These are phyloP conservation scores for Komagataea norvegica DNA, from an alignment of 1,139 yeast genomes.

Conservation along the genomic window DNA sequence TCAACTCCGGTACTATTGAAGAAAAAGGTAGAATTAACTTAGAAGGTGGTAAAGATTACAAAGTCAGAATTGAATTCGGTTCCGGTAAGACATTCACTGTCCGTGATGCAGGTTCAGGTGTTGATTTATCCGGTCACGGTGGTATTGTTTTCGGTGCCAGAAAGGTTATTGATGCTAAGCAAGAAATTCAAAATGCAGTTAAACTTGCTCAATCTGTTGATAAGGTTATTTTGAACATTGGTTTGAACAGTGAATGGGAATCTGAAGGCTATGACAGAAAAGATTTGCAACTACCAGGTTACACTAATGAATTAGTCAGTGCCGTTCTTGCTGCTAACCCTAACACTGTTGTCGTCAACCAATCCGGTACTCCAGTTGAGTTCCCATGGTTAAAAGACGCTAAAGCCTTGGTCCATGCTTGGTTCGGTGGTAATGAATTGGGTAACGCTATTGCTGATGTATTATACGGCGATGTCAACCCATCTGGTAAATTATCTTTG, in stretches of 20 bases:
- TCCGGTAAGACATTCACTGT: slow-evolving; percentile 41
- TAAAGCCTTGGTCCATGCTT: slow-evolving; percentile 46
- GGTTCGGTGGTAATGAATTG: slow-evolving; percentile 45
- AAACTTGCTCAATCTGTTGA: slow-evolving; percentile 42
- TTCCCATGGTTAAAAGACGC: slow-evolving; percentile 52
- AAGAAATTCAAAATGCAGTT: slow-evolving; percentile 37
- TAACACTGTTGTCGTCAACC: slow-evolving; percentile 51
- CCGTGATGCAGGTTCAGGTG: slow-evolving; percentile 24
- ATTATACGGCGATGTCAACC: slow-evolving; percentile 59
- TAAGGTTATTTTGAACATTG: slow-evolving; percentile 42
- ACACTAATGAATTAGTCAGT: slow-evolving; percentile 42
- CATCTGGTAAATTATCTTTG: slow-evolving; percentile 59
- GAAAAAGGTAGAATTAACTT: slow-evolving; percentile 37
- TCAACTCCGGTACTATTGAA: slow-evolving; percentile 50
- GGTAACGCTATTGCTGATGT: slow-evolving; percentile 54
- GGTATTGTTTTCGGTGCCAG: slow-evolving; percentile 36
- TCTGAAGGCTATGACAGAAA: slow-evolving; percentile 36
- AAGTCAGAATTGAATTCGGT: slow-evolving; percentile 47
- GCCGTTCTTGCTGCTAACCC: slow-evolving; percentile 45
- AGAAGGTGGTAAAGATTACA: slow-evolving; percentile 40
- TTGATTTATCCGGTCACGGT: slow-evolving; percentile 38
- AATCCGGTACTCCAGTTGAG: slow-evolving; percentile 59
- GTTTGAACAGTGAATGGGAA: slow-evolving; percentile 48
- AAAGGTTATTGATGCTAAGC: slow-evolving; percentile 28
- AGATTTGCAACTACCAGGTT: slow-evolving; percentile 40